These are phyloP conservation scores for Fusarium oligoseptatum DNA, from an alignment of 2,329 filamentous ascomycete genomes.

Conservation along the genomic window DNA sequence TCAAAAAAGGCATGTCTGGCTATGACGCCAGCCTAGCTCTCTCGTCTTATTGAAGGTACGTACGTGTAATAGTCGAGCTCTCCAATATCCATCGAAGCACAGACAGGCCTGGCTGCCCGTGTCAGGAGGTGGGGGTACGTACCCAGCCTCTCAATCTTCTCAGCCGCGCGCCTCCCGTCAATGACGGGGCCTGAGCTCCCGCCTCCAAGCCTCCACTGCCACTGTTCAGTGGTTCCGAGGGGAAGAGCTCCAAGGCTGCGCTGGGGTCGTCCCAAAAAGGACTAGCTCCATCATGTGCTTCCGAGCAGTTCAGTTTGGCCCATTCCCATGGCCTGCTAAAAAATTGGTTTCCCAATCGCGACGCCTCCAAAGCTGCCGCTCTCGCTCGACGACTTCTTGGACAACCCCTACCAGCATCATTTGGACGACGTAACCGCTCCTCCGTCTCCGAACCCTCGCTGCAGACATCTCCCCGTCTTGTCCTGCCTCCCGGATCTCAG, in stretches of 20 bases:
- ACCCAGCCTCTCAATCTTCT: conserved; percentile 28
- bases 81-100: conserved; percentile 6
- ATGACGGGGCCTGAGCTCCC: background rate
- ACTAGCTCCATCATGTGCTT: conserved; percentile 45
- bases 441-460: conserved; percentile 11
- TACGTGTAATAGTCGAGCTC: conserved; percentile 32
- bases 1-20: conserved; percentile 21
- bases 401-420: conserved; percentile 23
- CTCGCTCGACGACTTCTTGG: conserved; percentile 32
- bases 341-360: conserved; percentile 48
- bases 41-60: conserved; percentile 24
- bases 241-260: conserved; percentile 26
- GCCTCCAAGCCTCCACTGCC: conserved; percentile 4
- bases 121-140: conserved; percentile 43
- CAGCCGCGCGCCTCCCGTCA: conserved; percentile 9
- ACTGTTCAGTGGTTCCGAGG: background rate
- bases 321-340: conserved; percentile 37
- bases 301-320: conserved; percentile 17
- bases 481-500: conserved; percentile 16
- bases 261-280: conserved; percentile 31
- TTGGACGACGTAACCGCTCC: conserved; percentile 40
- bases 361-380: conserved; percentile 42
- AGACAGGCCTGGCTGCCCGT: background rate
- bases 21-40: conserved; percentile 36
- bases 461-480: conserved; percentile 14